These are phyloP conservation scores for Ascosphaera aggregata DNA, from an alignment of 2,329 filamentous ascomycete species.

Conservation along the genomic window DNA sequence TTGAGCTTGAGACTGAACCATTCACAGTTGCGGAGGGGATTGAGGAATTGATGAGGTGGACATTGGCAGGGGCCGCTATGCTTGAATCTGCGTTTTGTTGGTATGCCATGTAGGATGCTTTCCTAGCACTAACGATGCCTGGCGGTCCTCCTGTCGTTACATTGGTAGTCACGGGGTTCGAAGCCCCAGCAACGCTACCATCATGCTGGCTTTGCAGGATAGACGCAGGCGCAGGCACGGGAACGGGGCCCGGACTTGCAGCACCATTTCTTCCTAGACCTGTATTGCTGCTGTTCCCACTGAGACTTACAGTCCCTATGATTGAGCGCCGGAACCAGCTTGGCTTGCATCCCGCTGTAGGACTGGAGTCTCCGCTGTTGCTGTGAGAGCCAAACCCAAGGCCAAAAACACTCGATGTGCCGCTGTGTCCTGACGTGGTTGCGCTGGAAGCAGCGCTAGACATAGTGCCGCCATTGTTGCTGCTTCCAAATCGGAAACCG, in stretches of 20 bases:
- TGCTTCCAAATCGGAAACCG: background rate
- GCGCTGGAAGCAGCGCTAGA: background rate
- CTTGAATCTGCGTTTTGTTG: background rate
- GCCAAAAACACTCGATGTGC: background rate
- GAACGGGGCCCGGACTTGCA: background rate
- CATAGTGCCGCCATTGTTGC: background rate
- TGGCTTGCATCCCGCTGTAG: conserved; percentile 26
- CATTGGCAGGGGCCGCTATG: background rate
- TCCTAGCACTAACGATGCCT: background rate
- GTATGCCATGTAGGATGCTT: background rate
- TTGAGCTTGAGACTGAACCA: conserved; percentile 17
- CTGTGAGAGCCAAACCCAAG: background rate
- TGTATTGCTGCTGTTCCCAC: background rate
- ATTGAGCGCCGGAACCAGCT: conserved; percentile 96
- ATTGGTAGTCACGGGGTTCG: background rate
- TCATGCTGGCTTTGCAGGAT: background rate
- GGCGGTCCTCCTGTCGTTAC: background rate
- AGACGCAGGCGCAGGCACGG: background rate
- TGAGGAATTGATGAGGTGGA: background rate
- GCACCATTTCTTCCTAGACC: background rate
- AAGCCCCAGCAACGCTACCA: background rate
- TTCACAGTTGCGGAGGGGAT: background rate
- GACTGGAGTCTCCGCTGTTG: background rate
- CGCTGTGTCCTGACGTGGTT: background rate
- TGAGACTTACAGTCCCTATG: conserved; percentile 30